phyloP scores from a whole-genome alignment of 129 eudicot species.

The Apium graveolens region DNA sequence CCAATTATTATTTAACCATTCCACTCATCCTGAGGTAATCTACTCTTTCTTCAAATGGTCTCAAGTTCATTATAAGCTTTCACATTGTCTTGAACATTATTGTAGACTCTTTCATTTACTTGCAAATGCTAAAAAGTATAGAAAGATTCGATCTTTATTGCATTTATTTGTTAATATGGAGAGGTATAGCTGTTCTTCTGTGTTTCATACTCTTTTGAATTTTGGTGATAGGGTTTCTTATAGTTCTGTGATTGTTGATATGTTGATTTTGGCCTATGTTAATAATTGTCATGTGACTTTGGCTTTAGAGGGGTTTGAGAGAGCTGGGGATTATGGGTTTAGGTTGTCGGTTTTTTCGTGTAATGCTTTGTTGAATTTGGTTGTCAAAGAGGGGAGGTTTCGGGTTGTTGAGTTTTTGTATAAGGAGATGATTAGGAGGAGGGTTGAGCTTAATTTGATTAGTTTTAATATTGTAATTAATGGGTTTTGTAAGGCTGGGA shows the following conservation, averaged over 20 bases:
- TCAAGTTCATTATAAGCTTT: conserved; percentile 25
- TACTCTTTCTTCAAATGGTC: conserved; percentile 55
- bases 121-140: conserved; percentile 37
- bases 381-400: conserved; percentile 43
- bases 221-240: conserved; percentile 31
- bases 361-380: conserved; percentile 43
- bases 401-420: conserved; percentile 45
- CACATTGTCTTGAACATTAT: conserved; percentile 35
- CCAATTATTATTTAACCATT: conserved; percentile 29
- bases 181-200: conserved; percentile 19
- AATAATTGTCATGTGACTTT: conserved; percentile 25
- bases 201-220: conserved; percentile 36
- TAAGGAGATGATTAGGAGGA: conserved; percentile 69
- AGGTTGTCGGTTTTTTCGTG: conserved; percentile 53
- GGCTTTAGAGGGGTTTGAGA: conserved; percentile 57
- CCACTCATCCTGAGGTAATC: conserved; percentile 31
- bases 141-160: conserved; percentile 51
- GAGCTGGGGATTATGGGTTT: conserved; percentile 72
- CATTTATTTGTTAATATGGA: conserved; percentile 24
- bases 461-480: conserved; percentile 65
- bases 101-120: conserved; percentile 36
- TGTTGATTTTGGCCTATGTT: conserved; percentile 45
- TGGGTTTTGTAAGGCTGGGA: conserved; percentile 79
- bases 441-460: conserved; percentile 36
- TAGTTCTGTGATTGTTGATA: conserved; percentile 50